Evolutionary conservation across 2,329 filamentous ascomycete genomes (phyloP).

Genomic region (Neopestalotiopsis sp.): DNA sequence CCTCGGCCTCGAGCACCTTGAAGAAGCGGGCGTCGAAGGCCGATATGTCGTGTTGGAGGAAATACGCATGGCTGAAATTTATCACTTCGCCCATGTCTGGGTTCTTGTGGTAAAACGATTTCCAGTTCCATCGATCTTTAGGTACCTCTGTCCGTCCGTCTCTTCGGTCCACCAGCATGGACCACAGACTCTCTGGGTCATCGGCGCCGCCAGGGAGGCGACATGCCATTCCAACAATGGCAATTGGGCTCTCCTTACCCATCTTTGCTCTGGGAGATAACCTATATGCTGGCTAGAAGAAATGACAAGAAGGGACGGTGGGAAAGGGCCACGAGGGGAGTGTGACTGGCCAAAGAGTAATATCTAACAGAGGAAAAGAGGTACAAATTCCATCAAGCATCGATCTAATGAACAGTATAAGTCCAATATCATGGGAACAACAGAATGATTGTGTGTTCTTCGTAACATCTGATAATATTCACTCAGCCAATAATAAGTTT

Average conservation of each 20-base stretch:
- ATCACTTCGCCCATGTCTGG: constrained; percentile 24
- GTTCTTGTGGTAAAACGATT: constrained; percentile 28
- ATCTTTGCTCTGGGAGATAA: background rate
- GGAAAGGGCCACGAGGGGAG: background rate
- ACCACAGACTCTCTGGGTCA: constrained; percentile 34
- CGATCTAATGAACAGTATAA: background rate
- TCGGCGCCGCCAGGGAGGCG: constrained; percentile 36
- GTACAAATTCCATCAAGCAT: background rate
- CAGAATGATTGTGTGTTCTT: background rate
- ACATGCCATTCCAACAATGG: constrained; percentile 39
- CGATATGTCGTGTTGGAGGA: constrained; percentile 36
- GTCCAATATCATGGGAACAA: background rate
- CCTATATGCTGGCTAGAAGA: background rate
- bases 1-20: constrained; percentile 27
- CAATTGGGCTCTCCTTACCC: constrained; percentile 5
- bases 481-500: background rate
- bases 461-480: background rate
- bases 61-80: constrained; percentile 33
- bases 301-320: background rate
- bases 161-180: constrained; percentile 25
- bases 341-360: background rate
- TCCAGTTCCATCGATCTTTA: constrained; percentile 30
- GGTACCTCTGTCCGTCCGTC: constrained; percentile 26
- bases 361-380: background rate
- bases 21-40: constrained; percentile 31